A percentile compares a stretch with the other conserved stretches of the same genome.
Conservation (phyloP, 2,329 filamentous ascomycete species). For the Scedosporium dehoogii region DNA sequence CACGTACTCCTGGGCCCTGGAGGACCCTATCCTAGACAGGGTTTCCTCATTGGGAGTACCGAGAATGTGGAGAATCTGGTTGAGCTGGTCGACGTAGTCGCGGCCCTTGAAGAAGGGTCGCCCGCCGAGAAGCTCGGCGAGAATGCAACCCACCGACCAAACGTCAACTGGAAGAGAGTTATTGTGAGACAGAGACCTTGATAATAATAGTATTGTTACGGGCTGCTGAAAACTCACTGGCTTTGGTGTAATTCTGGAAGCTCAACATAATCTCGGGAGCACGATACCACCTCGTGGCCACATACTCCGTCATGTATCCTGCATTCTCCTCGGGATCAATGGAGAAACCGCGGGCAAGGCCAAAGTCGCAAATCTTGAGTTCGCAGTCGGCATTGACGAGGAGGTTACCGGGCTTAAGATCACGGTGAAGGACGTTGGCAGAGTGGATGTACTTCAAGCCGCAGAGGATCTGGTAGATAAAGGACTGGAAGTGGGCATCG, state of each 20-base stretch:
- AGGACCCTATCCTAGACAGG: slow-evolving; percentile 83
- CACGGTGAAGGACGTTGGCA: slow-evolving; percentile 92
- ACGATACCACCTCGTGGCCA: slow-evolving; percentile 90
- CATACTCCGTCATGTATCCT: slow-evolving; percentile 99
- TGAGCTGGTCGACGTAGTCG: slow-evolving; percentile 98
- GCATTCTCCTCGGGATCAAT: slow-evolving; percentile 97
- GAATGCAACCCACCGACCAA: slow-evolving; percentile 97
- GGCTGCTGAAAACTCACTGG: slow-evolving; percentile 58
- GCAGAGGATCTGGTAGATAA: slow-evolving; percentile 99
- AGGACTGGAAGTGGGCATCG: slow-evolving; percentile 98
- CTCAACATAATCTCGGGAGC: slow-evolving; percentile 99
- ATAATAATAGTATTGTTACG: neutral
- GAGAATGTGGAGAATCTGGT: slow-evolving; percentile 97
- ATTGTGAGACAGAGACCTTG: neutral
- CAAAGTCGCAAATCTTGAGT: slow-evolving; percentile 98
- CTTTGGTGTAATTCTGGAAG: slow-evolving; percentile 99
- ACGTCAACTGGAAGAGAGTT: slow-evolving; percentile 64
- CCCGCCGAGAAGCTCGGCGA: slow-evolving; percentile 89
- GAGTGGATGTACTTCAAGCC: slow-evolving; percentile 99
- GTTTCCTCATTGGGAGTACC: slow-evolving; percentile 96
- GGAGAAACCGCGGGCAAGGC: slow-evolving; percentile 90
- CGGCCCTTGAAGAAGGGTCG: slow-evolving; percentile 98
- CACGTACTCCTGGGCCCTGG: slow-evolving; percentile 94
- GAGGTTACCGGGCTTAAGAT: slow-evolving; percentile 93
- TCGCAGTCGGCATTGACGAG: slow-evolving; percentile 98